Evolutionary conservation across 164 flowering plant species (phyloP).

Genomic region (Houttuynia cordata): DNA sequence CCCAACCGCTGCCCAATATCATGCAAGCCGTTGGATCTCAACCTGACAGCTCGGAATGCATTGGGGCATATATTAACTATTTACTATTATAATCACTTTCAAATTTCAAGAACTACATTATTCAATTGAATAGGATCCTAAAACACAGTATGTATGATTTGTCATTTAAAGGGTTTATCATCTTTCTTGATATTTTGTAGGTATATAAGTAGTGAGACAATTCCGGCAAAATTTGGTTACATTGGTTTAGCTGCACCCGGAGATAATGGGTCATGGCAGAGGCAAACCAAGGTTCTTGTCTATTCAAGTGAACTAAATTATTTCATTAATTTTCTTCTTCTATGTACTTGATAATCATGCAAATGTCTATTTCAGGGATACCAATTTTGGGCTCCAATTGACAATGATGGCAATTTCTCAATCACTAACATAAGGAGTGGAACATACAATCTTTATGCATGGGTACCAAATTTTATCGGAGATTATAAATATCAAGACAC

Average conservation of each 20-base stretch:
- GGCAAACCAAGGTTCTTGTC: slow-evolving; percentile 53
- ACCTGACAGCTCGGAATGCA: too few relatives aligned
- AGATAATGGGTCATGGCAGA: slow-evolving; percentile 77
- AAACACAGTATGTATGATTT: too few relatives aligned
- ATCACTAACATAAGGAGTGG: slow-evolving; percentile 40
- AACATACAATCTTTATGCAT: slow-evolving; percentile 64
- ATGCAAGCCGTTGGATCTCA: too few relatives aligned
- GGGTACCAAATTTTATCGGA: slow-evolving; percentile 68
- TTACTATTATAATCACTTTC: neutral
- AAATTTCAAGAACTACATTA: too few relatives aligned
- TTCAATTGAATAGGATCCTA: neutral
- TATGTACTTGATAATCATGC: neutral
- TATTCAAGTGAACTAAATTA: neutral
- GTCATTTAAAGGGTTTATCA: neutral
- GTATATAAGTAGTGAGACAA: slow-evolving; percentile 21
- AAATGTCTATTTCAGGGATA: slow-evolving; percentile 34
- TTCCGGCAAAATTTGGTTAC: slow-evolving; percentile 43
- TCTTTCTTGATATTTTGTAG: slow-evolving; percentile 13
- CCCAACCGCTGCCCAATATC: too few relatives aligned
- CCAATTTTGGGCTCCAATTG: slow-evolving; percentile 71
- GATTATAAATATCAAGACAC: slow-evolving; percentile 31
- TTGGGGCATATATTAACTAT: too few relatives aligned
- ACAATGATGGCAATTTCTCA: slow-evolving; percentile 41
- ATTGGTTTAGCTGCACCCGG: slow-evolving; percentile 80
- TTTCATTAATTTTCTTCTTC: neutral